Evolutionary conservation across 305 asterid genomes (phyloP).

Genomic region (Nicotiana rustica): DNA sequence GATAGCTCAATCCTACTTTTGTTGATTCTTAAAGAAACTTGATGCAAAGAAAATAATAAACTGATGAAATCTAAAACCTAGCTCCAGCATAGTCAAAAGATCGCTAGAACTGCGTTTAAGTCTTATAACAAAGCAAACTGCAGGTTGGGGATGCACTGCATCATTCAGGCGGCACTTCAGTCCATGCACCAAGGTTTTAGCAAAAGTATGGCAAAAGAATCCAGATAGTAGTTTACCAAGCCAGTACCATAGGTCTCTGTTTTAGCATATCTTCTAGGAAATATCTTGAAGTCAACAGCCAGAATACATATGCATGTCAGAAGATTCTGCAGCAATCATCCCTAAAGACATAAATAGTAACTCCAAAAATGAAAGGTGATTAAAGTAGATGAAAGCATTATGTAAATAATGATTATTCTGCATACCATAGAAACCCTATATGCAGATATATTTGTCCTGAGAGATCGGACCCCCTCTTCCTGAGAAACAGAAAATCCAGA

Average conservation of each 20-base stretch:
- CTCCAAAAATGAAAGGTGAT: constrained; percentile 2
- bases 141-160: not conserved
- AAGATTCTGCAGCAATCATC: constrained; percentile 72
- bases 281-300: constrained; percentile 95
- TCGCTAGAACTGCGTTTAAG: not conserved
- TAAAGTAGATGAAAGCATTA: constrained; percentile 36
- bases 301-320: constrained; percentile 74
- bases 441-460: constrained; percentile 66
- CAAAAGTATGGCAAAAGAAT: constrained; percentile 26
- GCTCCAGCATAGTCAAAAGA: not conserved
- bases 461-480: constrained; percentile 56
- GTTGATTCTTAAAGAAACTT: not conserved
- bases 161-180: not conserved
- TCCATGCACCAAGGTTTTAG: not conserved
- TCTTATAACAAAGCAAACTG: not conserved
- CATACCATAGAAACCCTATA: constrained; percentile 84
- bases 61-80: constrained; percentile 5
- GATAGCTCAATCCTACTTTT: too few relatives aligned
- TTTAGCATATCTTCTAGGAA: constrained; percentile 93
- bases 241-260: constrained; percentile 91
- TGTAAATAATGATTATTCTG: not conserved
- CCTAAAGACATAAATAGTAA: constrained; percentile 36
- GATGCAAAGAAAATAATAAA: not conserved
- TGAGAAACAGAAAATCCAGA: constrained; percentile 59
- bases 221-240: constrained; percentile 64